Conservation (phyloP, 1,284 basidiomycete species). For the Stereum hirsutum region DNA sequence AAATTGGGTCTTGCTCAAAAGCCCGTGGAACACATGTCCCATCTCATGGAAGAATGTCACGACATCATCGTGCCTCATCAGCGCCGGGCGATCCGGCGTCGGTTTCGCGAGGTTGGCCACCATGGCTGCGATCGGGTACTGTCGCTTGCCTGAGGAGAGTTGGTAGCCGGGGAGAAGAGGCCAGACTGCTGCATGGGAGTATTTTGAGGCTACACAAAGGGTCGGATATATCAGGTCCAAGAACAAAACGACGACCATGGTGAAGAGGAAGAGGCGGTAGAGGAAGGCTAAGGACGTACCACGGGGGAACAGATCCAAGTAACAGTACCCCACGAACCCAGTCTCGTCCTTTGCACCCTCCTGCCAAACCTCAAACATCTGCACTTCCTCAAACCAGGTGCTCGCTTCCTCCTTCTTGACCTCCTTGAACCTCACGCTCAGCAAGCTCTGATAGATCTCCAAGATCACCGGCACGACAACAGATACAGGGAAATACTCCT, state of each 20-base stretch:
- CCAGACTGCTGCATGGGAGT: conserved; percentile 85
- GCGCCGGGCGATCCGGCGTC: conserved; percentile 68
- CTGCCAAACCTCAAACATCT: conserved; percentile 77
- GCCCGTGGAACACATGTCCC: conserved; percentile 83
- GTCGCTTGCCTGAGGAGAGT: conserved; percentile 42
- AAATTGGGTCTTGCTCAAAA: conserved; percentile 66
- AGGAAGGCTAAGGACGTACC: conserved; percentile 29
- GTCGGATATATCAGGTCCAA: no score
- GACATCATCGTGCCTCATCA: conserved; percentile 77
- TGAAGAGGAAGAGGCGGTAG: not conserved
- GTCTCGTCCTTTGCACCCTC: conserved; percentile 58
- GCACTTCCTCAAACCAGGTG: conserved; percentile 75
- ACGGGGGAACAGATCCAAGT: conserved; percentile 82
- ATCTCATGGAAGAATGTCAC: conserved; percentile 80
- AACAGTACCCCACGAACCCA: conserved; percentile 73
- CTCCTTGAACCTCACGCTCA: conserved; percentile 65
- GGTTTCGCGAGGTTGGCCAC: conserved; percentile 84
- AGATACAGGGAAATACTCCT: conserved; percentile 81
- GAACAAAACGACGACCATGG: not conserved
- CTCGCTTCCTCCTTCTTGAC: conserved; percentile 47
- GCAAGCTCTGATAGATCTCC: conserved; percentile 71
- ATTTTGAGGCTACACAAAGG: conserved; percentile 63
- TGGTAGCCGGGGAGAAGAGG: conserved; percentile 55
- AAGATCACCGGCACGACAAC: conserved; percentile 75
- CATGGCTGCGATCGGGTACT: conserved; percentile 74